Conservation (phyloP, 768 basidiomycete species). For the Boletus rubescentipes region DNA sequence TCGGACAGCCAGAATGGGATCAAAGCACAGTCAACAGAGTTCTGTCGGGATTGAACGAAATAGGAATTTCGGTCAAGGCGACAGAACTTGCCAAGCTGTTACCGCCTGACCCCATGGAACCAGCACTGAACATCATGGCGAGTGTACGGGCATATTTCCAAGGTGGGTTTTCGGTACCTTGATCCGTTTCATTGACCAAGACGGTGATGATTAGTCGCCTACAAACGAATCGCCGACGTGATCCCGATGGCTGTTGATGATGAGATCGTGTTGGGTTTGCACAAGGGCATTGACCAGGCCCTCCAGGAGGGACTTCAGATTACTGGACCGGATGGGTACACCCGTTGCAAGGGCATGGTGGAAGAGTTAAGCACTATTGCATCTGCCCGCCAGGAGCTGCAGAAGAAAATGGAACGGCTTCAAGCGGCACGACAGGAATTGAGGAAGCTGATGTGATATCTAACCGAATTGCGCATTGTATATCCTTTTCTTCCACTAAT, state of each 20-base stretch:
- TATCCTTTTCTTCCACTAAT: background rate
- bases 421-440: constrained; percentile 42
- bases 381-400: constrained; percentile 45
- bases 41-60: constrained; percentile 1
- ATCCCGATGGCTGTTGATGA: constrained; percentile 39
- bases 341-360: constrained; percentile 48
- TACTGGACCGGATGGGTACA: constrained; percentile 42
- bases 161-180: constrained; percentile 37
- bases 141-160: constrained; percentile 69
- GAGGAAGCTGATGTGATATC: constrained; percentile 9
- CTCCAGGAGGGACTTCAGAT: constrained; percentile 50
- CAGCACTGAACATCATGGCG: constrained; percentile 62
- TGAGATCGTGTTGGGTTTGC: constrained; percentile 41
- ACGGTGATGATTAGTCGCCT: constrained; percentile 35
- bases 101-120: constrained; percentile 49
- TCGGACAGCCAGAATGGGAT: background rate
- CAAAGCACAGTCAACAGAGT: constrained; percentile 31
- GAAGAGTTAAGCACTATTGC: constrained; percentile 49
- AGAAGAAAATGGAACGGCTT: constrained; percentile 51
- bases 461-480: background rate
- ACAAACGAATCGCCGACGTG: constrained; percentile 41
- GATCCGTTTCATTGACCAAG: background rate
- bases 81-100: constrained; percentile 48
- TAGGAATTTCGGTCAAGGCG: constrained; percentile 33
- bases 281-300: constrained; percentile 41